phyloP scores from a whole-genome alignment of 2,329 filamentous ascomycete species.

The Waltergamsia citrina region DNA sequence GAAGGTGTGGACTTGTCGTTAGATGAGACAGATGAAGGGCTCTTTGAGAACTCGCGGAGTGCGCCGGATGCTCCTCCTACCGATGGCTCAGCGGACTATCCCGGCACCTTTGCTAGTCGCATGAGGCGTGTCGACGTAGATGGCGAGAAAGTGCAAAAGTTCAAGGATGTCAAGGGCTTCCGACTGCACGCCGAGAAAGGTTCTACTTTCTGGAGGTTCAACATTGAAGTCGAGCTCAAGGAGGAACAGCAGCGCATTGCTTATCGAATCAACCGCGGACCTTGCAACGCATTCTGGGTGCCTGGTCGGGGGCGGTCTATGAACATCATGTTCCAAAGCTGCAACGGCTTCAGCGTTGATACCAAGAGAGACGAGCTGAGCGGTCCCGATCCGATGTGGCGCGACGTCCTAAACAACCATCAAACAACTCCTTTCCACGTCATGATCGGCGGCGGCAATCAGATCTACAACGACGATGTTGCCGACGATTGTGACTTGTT shows the following conservation, averaged over 20 bases:
- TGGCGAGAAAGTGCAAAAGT: conserved; percentile 73
- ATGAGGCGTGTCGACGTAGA: conserved; percentile 49
- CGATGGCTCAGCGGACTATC: conserved; percentile 34
- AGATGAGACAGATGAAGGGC: conserved; percentile 69
- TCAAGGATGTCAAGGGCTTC: conserved; percentile 73
- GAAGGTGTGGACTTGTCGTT: conserved; percentile 70
- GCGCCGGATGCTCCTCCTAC: conserved; percentile 34
- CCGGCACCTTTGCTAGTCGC: conserved; percentile 43
- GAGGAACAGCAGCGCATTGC: conserved; percentile 75
- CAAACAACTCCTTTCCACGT: conserved; percentile 91
- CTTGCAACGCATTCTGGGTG: conserved; percentile 88
- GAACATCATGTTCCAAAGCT: conserved; percentile 99
- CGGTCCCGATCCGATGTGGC: conserved; percentile 93
- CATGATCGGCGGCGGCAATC: conserved; percentile 95
- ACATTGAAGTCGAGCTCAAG: conserved; percentile 80
- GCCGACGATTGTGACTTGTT: conserved; percentile 69
- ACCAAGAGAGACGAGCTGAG: conserved; percentile 73
- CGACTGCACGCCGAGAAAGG: conserved; percentile 79
- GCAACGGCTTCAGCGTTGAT: conserved; percentile 85
- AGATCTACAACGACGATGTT: conserved; percentile 89
- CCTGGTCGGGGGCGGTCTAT: conserved; percentile 75
- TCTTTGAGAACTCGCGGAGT: conserved; percentile 63
- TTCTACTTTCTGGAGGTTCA: conserved; percentile 95
- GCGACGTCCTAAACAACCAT: conserved; percentile 87
- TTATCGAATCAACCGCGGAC: conserved; percentile 90